A percentile compares a stretch with the other conserved stretches of the same genome.
These are phyloP conservation scores for Penicillium sp. DNA, from an alignment of 2,329 filamentous ascomycete genomes.

Conservation along the genomic window DNA sequence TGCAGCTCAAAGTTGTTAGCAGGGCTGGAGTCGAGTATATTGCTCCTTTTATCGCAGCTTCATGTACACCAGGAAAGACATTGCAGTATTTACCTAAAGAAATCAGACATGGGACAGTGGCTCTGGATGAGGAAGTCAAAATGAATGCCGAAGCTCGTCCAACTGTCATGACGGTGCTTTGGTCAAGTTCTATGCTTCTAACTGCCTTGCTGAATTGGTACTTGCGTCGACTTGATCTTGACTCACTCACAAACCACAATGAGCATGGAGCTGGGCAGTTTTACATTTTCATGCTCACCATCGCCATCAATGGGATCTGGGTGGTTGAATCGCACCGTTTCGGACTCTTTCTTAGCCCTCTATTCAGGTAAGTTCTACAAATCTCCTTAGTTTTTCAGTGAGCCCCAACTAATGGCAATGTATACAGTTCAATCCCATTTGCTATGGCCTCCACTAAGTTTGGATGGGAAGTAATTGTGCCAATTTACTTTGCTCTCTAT, in stretches of 20 bases:
- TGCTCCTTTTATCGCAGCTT: background rate
- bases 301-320: slow-evolving; percentile 10
- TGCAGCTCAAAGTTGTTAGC: slow-evolving; percentile 3
- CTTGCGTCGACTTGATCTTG: background rate
- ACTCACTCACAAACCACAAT: background rate
- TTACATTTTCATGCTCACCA: background rate
- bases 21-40: background rate
- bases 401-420: too few species aligned
- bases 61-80: background rate
- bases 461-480: slow-evolving; percentile 2
- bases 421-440: slow-evolving; percentile 9
- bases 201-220: background rate
- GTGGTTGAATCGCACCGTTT: slow-evolving; percentile 11
- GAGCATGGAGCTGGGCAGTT: background rate
- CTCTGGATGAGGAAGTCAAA: background rate
- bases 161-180: background rate
- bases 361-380: slow-evolving; percentile 4
- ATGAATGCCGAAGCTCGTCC: background rate
- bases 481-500: slow-evolving; percentile 13
- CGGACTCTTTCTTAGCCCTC: background rate
- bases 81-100: slow-evolving; percentile 4
- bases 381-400: background rate
- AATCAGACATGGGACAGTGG: background rate
- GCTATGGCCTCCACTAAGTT: background rate
- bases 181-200: background rate